Conservation (phyloP, 164 flowering plant species). For the Liquidambar formosana region DNA sequence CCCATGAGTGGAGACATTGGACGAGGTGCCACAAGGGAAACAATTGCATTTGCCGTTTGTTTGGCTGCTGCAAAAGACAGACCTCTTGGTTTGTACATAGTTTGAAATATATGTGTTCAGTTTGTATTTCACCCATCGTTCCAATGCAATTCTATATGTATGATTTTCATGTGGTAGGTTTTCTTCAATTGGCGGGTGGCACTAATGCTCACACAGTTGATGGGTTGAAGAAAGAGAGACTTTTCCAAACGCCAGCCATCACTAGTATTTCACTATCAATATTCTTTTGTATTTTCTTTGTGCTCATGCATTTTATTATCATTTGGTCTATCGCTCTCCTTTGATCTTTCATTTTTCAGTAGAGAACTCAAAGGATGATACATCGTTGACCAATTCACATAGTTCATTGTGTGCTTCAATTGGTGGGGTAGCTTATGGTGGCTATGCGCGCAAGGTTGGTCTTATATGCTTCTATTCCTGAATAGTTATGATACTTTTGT, state of each 20-base stretch:
- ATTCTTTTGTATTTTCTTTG: neutral
- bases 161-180: conserved; percentile 43
- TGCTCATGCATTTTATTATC: neutral
- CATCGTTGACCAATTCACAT: conserved; percentile 1
- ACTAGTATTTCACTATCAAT: conserved; percentile 22
- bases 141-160: neutral
- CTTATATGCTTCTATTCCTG: neutral
- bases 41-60: conserved; percentile 63
- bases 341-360: neutral
- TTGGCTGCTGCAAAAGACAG: conserved; percentile 50
- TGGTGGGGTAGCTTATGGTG: conserved; percentile 84
- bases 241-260: conserved; percentile 43
- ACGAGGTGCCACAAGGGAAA: conserved; percentile 77
- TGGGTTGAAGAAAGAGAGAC: conserved; percentile 57
- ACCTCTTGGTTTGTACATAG: conserved; percentile 54
- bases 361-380: conserved; percentile 24
- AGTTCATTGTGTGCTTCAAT: conserved; percentile 37
- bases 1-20: conserved; percentile 98
- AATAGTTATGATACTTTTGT: too few species aligned
- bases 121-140: neutral
- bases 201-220: conserved; percentile 77
- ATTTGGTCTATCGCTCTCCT: neutral
- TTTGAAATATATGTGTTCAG: neutral
- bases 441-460: conserved; percentile 82
- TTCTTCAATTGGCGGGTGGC: conserved; percentile 90